These are phyloP conservation scores for Lactuca saligna DNA, from an alignment of 129 eudicot genomes.

Conservation along the genomic window DNA sequence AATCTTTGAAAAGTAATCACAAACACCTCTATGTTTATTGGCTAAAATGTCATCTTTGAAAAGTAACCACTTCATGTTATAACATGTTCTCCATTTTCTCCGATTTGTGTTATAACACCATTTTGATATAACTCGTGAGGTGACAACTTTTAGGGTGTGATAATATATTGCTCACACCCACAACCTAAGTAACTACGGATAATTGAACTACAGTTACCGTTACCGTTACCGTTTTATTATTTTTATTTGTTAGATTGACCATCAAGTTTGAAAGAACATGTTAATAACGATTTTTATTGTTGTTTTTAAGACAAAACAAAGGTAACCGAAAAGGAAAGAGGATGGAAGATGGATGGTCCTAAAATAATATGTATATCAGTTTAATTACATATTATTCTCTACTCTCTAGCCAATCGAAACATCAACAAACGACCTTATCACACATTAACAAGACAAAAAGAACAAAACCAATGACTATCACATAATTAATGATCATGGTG, in stretches of 20 bases:
- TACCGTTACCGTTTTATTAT: not conserved
- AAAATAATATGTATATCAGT: not conserved
- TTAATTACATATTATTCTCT: not conserved
- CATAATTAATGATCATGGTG: not conserved
- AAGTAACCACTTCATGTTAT: no score
- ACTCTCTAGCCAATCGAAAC: not conserved
- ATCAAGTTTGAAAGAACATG: not conserved
- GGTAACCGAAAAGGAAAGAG: not conserved
- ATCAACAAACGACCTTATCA: not conserved
- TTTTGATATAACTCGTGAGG: no score
- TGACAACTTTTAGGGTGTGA: no score
- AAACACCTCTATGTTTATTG: no score
- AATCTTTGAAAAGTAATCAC: no score
- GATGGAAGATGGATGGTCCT: not conserved
- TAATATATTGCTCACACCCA: no score
- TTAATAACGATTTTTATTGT: no score
- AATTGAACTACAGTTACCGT: not conserved
- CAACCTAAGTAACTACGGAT: not conserved
- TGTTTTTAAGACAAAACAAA: not conserved
- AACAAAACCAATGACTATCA: not conserved
- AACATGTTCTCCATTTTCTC: no score
- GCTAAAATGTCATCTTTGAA: no score
- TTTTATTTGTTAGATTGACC: not conserved
- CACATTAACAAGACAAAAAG: conserved; percentile 6
- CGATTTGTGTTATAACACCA: no score